Evolutionary conservation across 495 filamentous ascomycete genomes (phyloP), one percentile per base, ranked within the genome.

Genomic region (Podospora australis): DNA sequence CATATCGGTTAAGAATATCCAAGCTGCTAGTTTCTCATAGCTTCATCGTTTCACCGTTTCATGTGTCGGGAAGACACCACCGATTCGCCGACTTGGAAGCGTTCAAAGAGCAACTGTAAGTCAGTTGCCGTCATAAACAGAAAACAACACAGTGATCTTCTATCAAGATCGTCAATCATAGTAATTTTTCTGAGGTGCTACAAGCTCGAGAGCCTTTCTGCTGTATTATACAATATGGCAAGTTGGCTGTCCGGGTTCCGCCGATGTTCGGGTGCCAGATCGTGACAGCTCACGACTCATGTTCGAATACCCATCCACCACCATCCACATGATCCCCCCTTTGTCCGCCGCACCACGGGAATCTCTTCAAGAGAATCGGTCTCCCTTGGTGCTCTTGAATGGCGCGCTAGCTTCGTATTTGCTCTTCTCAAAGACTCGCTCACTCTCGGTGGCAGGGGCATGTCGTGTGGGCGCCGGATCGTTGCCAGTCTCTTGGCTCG

Each of bases 381-480:
- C 90, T 5, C 92, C 92, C 56, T 84, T 87, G 42, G 72, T 79
- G 58, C 83, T 80, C 51, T 75, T 66, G 67, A 77, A 96, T 48
- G 88, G 86, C 26, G 48, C 61, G 77, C 74, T 51, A 71, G 72
- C 47, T 67, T 97, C 88, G 68, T 95, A 97, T 70, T 95, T 95
- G 64, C 88, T 86, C 70, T 90, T 90, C 64, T 90, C 86, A 28
- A 78, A 50, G 26, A 89, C 73, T 51, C 77, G 73, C 52, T 89
- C 74, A 39, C 67, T 70, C 59, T 88, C 87, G 25, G 79, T 87
- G 53, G 85, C 73, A 2, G 88, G 84, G 39, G 83, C 83, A 67
- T 94, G 90, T 46, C 86, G 72, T 19, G 89, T 92, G 3, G 92
- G 82, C 17, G 90, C 90, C 23, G 90, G 91, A 72, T 96, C 91